phyloP scores from a whole-genome alignment of 164 flowering plant genomes.

The Tinospora cordifolia region DNA sequence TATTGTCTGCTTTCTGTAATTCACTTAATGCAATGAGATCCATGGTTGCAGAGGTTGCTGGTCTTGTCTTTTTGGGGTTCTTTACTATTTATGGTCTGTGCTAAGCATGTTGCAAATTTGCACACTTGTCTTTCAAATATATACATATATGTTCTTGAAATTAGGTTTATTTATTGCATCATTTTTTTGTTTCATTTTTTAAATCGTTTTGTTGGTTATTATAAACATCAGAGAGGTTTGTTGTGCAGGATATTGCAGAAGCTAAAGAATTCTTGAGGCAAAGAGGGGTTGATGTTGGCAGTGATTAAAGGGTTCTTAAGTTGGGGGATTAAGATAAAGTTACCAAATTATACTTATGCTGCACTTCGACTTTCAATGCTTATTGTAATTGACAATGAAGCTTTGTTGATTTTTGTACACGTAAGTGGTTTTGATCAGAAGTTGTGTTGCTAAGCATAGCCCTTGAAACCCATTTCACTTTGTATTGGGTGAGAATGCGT shows the following conservation, averaged over 20 bases:
- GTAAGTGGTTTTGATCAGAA: background rate
- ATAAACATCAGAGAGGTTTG: background rate
- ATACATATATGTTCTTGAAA: no score
- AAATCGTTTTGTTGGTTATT: background rate
- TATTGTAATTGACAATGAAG: background rate
- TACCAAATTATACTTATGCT: background rate
- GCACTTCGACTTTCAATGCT: background rate
- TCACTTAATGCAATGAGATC: no score
- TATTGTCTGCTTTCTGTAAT: no score
- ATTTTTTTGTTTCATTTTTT: background rate
- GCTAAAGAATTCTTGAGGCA: conserved; percentile 42
- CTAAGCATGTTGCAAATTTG: no score
- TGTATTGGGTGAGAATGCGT: no score
- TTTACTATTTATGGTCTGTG: no score
- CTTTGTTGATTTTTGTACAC: background rate
- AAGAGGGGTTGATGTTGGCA: conserved; percentile 41
- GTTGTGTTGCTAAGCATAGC: background rate
- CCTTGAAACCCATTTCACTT: no score
- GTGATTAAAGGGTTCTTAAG: conserved; percentile 17
- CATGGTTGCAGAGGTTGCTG: no score
- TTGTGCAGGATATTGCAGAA: conserved; percentile 41
- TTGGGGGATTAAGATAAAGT: background rate
- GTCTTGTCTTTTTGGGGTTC: no score
- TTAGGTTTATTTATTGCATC: background rate
- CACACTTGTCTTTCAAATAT: no score